Conservation (phyloP, 2,329 filamentous ascomycete genomes). For the Phialophora chinensis region DNA sequence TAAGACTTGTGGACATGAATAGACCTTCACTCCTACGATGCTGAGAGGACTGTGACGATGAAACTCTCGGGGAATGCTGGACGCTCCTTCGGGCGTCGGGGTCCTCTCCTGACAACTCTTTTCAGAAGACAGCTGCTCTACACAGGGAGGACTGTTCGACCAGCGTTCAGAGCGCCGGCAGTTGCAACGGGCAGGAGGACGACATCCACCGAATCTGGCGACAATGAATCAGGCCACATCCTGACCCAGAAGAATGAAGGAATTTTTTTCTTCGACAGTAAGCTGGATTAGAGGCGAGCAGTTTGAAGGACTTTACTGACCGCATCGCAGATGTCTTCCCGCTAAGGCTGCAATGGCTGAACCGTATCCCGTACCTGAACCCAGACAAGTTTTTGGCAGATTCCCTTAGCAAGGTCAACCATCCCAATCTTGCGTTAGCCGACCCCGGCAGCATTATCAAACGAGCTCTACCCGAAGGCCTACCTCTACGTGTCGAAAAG, state of each 20-base stretch:
- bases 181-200: constrained; percentile 25
- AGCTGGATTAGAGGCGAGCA: constrained; percentile 40
- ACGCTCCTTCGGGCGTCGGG: constrained; percentile 14
- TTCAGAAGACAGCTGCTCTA: constrained; percentile 31
- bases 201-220: constrained; percentile 40
- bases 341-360: constrained; percentile 70
- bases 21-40: background rate
- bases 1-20: background rate
- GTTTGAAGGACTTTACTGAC: constrained; percentile 24
- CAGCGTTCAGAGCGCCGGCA: constrained; percentile 12
- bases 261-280: constrained; percentile 89
- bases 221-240: constrained; percentile 72
- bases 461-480: constrained; percentile 66
- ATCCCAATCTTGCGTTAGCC: constrained; percentile 58
- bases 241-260: constrained; percentile 75
- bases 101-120: background rate
- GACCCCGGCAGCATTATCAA: constrained; percentile 63
- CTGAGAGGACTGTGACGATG: constrained; percentile 20
- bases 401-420: constrained; percentile 59
- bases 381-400: constrained; percentile 55
- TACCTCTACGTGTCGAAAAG: constrained; percentile 75
- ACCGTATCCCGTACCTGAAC: constrained; percentile 58
- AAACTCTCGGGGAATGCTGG: constrained; percentile 20
- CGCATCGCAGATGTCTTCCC: constrained; percentile 75
- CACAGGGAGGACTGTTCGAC: constrained; percentile 25